A percentile compares a stretch with the other conserved stretches of the same genome.
These are phyloP conservation scores for Gracilariopsis chorda DNA, from an alignment of 23 red algal genomes.

Conservation along the genomic window DNA sequence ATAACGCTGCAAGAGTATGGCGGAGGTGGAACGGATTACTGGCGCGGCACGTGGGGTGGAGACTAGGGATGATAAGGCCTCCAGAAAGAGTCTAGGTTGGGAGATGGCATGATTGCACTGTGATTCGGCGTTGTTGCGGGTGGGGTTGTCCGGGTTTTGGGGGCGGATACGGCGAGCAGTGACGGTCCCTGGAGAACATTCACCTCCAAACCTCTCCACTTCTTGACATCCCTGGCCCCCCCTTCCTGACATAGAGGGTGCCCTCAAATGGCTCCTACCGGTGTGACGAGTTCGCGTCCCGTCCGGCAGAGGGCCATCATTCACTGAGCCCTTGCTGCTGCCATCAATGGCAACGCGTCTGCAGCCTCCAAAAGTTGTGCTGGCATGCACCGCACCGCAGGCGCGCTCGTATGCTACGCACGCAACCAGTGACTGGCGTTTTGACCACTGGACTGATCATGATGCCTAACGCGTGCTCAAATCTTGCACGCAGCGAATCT, in stretches of 20 bases:
- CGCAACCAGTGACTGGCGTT: not conserved
- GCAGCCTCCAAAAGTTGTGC: not conserved
- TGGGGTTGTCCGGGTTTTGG: conserved; percentile 78
- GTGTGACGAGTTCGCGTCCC: not conserved
- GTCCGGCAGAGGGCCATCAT: not conserved
- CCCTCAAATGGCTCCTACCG: not conserved
- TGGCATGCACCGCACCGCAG: not conserved
- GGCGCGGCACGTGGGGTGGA: conserved; percentile 35
- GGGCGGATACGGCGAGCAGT: conserved; percentile 64
- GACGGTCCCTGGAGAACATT: too few species aligned
- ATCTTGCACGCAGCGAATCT: conserved; percentile 42
- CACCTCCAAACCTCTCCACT: not conserved
- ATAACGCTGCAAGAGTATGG: conserved; percentile 75
- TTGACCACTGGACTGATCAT: conserved; percentile 14
- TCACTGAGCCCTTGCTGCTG: conserved; percentile 2
- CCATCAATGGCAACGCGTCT: not conserved
- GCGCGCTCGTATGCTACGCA: not conserved
- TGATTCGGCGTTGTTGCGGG: conserved; percentile 64
- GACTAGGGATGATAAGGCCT: conserved; percentile 66
- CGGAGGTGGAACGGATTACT: conserved; percentile 56
- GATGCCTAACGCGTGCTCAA: conserved; percentile 36
- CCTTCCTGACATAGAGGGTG: conserved; percentile 23
- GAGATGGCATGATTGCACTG: conserved; percentile 68
- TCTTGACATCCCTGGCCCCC: not conserved
- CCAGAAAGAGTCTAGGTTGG: conserved; percentile 58